phyloP scores from a whole-genome alignment of 1,139 yeast species.

The Hemisphaericaspora lyxosophila region DNA sequence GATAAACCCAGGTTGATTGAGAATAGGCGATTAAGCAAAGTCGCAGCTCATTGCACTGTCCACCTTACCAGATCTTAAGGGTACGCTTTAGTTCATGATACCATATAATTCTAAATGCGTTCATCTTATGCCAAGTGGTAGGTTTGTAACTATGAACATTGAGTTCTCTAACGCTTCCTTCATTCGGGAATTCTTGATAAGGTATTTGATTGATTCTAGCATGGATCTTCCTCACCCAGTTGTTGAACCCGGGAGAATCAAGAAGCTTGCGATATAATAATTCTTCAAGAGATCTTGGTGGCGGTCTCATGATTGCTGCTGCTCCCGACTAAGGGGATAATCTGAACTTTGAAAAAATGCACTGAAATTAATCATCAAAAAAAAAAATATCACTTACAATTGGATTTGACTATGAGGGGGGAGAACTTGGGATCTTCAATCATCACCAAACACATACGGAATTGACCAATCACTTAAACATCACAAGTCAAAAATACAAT shows the following conservation, averaged over 20 bases:
- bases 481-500: too few species aligned
- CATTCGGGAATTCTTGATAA: slow-evolving; percentile 18
- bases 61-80: slow-evolving; percentile 38
- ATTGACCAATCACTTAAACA: too few species aligned
- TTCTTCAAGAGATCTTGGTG: slow-evolving; percentile 49
- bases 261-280: slow-evolving; percentile 49
- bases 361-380: too few species aligned
- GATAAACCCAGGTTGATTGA: neutral
- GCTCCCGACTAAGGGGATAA: too few species aligned
- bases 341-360: neutral
- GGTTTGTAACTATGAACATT: slow-evolving; percentile 42
- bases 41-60: too few species aligned
- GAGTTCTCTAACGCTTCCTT: slow-evolving; percentile 14
- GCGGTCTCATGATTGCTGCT: slow-evolving; percentile 15
- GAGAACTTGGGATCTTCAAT: too few species aligned
- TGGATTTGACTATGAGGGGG: too few species aligned
- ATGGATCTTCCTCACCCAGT: slow-evolving; percentile 65
- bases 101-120: slow-evolving; percentile 65
- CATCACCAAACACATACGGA: too few species aligned
- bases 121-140: slow-evolving; percentile 52
- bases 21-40: too few species aligned
- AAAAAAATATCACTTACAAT: neutral
- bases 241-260: slow-evolving; percentile 63
- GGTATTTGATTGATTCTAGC: slow-evolving; percentile 65
- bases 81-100: slow-evolving; percentile 59